Evolutionary conservation across 176 grass and related monocot genomes (phyloP), one percentile per base, ranked within the genome.

Genomic region (Urochloa ruziziensis): DNA sequence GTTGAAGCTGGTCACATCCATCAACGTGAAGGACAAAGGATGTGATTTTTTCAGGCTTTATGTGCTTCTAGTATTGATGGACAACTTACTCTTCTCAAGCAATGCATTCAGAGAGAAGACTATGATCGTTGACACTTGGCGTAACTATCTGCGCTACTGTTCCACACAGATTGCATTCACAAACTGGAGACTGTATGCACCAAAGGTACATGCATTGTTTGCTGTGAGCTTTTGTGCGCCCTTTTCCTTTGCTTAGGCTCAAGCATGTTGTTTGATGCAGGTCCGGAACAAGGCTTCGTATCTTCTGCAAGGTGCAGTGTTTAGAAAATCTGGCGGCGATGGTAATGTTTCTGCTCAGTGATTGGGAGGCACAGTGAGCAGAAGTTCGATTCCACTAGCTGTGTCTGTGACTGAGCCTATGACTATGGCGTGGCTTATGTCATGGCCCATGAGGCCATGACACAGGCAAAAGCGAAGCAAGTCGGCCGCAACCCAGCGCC

Each of bases 231-330:
- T 79, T 14, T 62, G 37, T 21, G 13, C 28, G 6, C 25, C 42
- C 0, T 62, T 54, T 63, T 43, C 28, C 60, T 40, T 21, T 37
- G 21, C 28, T 49, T 74, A 43, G 42, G 30, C 18, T 13, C 18
- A 49, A 18, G 6, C n/a, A 77, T 81, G 24, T 35, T 75, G 14
- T 30, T 87, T 10, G 2, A 52, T 73, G 56, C 68, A 98, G 96
- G 96, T 90, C n/a, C 79, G 96, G 3, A 90, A 91, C 73, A 98
- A 90, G 85, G 96, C 93, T 77, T 93, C 93, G 2, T 95, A 98
- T 73, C 84, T 93, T 79, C 82, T 98, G 54, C 96, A 98, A 82
- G 85, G 86, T 48, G 80, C 81, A 33, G 74, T 77, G 9, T 56
- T 69, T 3, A 90, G 67, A 84, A 86, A 62, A 85, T 46, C 62